Evolutionary conservation across 1,284 basidiomycete species (phyloP), one percentile per base, ranked within the genome.

Genomic region (Austroboletus novae-zelandiae): DNA sequence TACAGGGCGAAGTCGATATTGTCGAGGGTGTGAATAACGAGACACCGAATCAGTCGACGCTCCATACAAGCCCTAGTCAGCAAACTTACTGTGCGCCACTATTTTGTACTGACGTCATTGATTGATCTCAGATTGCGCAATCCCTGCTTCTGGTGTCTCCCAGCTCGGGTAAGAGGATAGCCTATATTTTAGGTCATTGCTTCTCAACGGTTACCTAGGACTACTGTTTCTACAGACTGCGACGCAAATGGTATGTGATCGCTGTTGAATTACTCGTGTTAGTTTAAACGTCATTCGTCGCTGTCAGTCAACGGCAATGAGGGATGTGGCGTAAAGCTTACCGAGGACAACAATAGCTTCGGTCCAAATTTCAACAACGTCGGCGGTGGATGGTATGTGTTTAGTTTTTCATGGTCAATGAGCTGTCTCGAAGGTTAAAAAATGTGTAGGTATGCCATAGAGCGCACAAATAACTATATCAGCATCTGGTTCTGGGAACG

Each of bases 241-340:
- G 67, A 73, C 30, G 67, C 72, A 3, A 51, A 60, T 32, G 65
- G 68, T 64, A 23, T 41, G 57, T 45, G 9, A 1, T 27, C 13
- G 3, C 27, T 14, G 15, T n/a, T 17, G 5, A 35, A 25, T 37
- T 1, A n/a, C 20, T 17, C 32, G 2, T 32, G 43, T 25, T 10
- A 23, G 20, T 32, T 32, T 8, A 40, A 11, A 2, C 2, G 8
- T 29, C 1, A 9, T 48, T 64, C 13, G 62, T 9, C n/a, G 6
- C 34, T 3, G 27, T 10, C 14, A 65, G 65, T 11, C 30, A 67
- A 74, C 54, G 65, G 61, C 25, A 79, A 81, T 57, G 54, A 64
- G 4, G 77, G 78, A 1, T 82, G 80, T 53, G 75, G 73, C 9
- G 73, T 78, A 41, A 51, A 63, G 29, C 65, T 70, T 39, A 67